Percentiles rank a stretch among this genome's conserved stretches.
Conservation (phyloP, 352 stramenopile genomes). For the Globisporangium spinosum region DNA sequence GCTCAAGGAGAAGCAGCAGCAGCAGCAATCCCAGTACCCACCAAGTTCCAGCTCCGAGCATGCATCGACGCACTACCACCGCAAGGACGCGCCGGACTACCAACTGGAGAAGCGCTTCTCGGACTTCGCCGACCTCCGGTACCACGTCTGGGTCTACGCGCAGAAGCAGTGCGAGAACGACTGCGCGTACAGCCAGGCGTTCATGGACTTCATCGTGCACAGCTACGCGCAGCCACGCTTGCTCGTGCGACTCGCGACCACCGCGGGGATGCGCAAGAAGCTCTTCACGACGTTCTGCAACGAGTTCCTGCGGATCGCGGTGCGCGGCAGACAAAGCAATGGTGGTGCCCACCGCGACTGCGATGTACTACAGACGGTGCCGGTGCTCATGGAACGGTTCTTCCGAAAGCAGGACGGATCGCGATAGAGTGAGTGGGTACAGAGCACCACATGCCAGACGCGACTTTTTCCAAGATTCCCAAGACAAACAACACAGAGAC, state of each 20-base stretch:
- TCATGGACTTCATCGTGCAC: constrained; percentile 39
- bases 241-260: constrained; percentile 12
- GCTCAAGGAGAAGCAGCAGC: neutral
- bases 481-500: too few relatives aligned
- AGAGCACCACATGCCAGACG: too few relatives aligned
- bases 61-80: constrained; percentile 11
- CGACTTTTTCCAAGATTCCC: too few relatives aligned
- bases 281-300: constrained; percentile 16
- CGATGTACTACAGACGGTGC: neutral
- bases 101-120: constrained; percentile 30
- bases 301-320: constrained; percentile 22
- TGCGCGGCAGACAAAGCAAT: neutral
- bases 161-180: constrained; percentile 31
- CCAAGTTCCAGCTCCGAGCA: neutral
- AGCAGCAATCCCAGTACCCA: constrained; percentile 2
- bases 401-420: neutral
- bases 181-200: constrained; percentile 42
- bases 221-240: constrained; percentile 29
- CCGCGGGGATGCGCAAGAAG: constrained; percentile 13
- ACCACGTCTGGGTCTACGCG: constrained; percentile 31
- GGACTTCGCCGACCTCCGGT: constrained; percentile 37
- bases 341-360: neutral
- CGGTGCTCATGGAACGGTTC: constrained; percentile 2
- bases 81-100: constrained; percentile 25
- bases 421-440: neutral